A percentile compares a stretch with the other conserved stretches of the same genome.
phyloP scores from a whole-genome alignment of 495 filamentous ascomycete species.

The Neurospora sp. region DNA sequence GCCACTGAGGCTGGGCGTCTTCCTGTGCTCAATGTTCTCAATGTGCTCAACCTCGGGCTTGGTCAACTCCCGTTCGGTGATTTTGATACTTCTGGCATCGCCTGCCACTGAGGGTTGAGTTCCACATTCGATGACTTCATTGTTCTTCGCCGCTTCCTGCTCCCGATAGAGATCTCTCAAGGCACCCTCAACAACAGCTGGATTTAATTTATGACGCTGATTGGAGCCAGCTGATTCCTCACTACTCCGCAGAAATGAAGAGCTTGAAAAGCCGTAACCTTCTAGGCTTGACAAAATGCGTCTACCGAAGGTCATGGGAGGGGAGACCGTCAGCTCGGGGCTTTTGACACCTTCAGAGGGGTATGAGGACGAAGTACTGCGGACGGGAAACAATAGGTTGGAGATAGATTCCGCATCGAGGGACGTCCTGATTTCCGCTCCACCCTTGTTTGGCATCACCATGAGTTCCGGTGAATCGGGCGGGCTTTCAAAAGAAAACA shows the following conservation, averaged over 20 bases:
- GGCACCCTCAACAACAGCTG: background rate
- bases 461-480: slow-evolving; percentile 6
- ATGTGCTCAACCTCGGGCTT: background rate
- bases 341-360: slow-evolving; percentile 16
- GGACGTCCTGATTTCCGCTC: slow-evolving; percentile 3
- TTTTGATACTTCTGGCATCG: background rate
- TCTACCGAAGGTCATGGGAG: slow-evolving; percentile 15
- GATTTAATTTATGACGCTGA: background rate
- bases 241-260: background rate
- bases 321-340: slow-evolving; percentile 13
- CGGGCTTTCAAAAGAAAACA: slow-evolving; percentile 14
- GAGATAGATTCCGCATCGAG: background rate
- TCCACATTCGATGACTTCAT: background rate
- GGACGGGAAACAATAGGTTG: background rate
- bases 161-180: background rate
- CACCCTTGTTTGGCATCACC: slow-evolving; percentile 5
- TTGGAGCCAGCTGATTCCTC: background rate
- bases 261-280: slow-evolving; percentile 1
- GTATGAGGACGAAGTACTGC: slow-evolving; percentile 19
- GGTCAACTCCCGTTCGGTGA: background rate
- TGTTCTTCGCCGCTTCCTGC: background rate
- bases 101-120: background rate
- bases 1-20: background rate
- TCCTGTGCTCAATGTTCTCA: background rate
- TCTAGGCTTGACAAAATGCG: slow-evolving; percentile 8